A percentile compares a stretch with the other conserved stretches of the same genome.
These are phyloP conservation scores for Citeromyces matritensis DNA, from an alignment of 805 yeast genomes.

Conservation along the genomic window DNA sequence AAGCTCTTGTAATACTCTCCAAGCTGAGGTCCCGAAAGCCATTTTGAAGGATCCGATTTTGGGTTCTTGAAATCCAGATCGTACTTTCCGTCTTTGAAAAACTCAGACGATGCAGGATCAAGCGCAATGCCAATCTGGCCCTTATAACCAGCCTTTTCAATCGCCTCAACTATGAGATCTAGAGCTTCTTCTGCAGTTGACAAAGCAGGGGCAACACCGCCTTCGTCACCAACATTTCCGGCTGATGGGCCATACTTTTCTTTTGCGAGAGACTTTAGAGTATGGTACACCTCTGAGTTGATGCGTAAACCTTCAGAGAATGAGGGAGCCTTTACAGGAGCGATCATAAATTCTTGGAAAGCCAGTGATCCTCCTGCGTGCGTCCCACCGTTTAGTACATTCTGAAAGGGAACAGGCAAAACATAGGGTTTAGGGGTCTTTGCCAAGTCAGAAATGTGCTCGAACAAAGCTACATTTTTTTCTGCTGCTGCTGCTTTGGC, in stretches of 20 bases:
- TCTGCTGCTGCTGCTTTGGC: slow-evolving; percentile 98
- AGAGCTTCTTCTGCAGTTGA: slow-evolving; percentile 93
- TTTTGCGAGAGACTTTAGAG: slow-evolving; percentile 84
- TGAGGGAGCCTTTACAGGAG: slow-evolving; percentile 79
- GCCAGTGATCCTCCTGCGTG: slow-evolving; percentile 99
- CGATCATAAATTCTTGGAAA: slow-evolving; percentile 99
- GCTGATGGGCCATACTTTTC: slow-evolving; percentile 95
- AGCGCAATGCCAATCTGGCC: slow-evolving; percentile 87
- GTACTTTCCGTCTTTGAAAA: slow-evolving; percentile 93
- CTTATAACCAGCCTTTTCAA: slow-evolving; percentile 88
- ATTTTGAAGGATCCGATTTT: slow-evolving; percentile 74
- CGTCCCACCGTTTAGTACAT: slow-evolving; percentile 98
- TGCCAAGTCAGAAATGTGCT: slow-evolving; percentile 74
- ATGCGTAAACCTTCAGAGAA: slow-evolving; percentile 94
- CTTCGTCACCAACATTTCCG: slow-evolving; percentile 99
- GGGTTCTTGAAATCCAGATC: slow-evolving; percentile 99
- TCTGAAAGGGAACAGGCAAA: slow-evolving; percentile 97
- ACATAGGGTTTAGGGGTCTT: slow-evolving; percentile 74
- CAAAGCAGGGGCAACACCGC: slow-evolving; percentile 99
- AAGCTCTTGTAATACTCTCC: slow-evolving; percentile 72
- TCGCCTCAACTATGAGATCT: slow-evolving; percentile 83
- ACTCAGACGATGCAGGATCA: slow-evolving; percentile 96
- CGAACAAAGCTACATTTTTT: slow-evolving; percentile 85
- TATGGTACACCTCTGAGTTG: slow-evolving; percentile 97
- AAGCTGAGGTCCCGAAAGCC: slow-evolving; percentile 81